Evolutionary conservation across 2,329 filamentous ascomycete genomes (phyloP), one percentile per base, ranked within the genome.

Genomic region (Pseudonectria buxi): DNA sequence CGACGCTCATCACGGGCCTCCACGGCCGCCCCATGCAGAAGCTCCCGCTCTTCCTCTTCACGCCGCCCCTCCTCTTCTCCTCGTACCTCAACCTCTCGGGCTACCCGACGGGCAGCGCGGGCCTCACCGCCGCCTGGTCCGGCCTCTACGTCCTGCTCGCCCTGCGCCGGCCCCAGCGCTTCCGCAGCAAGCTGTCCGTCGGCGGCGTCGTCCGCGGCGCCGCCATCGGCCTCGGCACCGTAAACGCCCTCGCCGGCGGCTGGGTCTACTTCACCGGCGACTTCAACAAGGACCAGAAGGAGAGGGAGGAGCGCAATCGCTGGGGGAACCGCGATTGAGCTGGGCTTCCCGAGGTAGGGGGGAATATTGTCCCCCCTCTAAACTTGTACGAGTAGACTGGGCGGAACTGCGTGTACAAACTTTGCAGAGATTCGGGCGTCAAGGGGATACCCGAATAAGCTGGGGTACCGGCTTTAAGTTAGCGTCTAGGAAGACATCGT

Each of bases 11-110:
- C 39, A 67, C 71, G 10, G 65, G 74, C 25, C 68, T 77, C 12
- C 75, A 78, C 62, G 64, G 62, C 29, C 71, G 72, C 3, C 75
- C 75, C 24, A 54, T 74, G 32, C 69, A 71, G 45, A 46, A 61
- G 10, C 57, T 74, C 4, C 70, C 74, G 25, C 64, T 77, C 50
- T 65, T 74, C 51, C 59, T 71, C 45, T 67, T 70, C 51, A 57
- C 63, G n/a, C 69, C 70, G 15, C 62, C 72, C 16, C 67, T 78
- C 24, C 57, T 76, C 37, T 75, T 78, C 58, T 63, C 68, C 35
- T 70, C 67, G 53, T 79, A 78, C 59, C 67, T 76, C 50, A 76
- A 76, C 55, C 66, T 79, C 6, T 71, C 74, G 14, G 74, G 74
- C 39, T 76, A 72, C 60, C 68, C 67, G 41, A 74, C 71, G 33